phyloP scores from a whole-genome alignment of 306 rosid species.

The Lathyrus aphaca region DNA sequence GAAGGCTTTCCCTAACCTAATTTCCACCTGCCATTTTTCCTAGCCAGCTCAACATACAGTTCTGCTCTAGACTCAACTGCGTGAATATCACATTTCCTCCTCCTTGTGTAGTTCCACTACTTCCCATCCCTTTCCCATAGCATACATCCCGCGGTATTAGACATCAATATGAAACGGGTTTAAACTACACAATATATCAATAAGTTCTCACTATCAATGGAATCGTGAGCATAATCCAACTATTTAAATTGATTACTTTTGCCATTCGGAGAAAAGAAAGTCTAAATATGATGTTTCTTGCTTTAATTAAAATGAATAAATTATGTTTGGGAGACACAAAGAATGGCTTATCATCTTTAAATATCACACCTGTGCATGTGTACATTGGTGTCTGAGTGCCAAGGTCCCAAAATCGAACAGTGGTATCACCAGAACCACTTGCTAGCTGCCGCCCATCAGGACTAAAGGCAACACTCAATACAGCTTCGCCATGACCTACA shows the following conservation, averaged over 20 bases:
- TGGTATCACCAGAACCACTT: slow-evolving; percentile 95
- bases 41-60: neutral
- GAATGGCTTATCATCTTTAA: slow-evolving; percentile 36
- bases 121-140: neutral
- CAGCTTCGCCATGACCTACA: slow-evolving; percentile 91
- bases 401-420: slow-evolving; percentile 92
- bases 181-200: slow-evolving; percentile 19
- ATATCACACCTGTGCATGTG: slow-evolving; percentile 82
- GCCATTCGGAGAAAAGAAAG: slow-evolving; percentile 2
- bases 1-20: slow-evolving; percentile 8
- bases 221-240: neutral
- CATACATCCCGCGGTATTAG: neutral
- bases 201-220: slow-evolving; percentile 2
- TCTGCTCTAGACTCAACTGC: neutral
- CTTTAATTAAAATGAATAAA: slow-evolving; percentile 2
- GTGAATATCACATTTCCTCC: neutral
- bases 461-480: slow-evolving; percentile 83
- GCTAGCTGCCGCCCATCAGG: slow-evolving; percentile 93
- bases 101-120: slow-evolving; percentile 13
- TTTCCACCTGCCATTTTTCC: slow-evolving; percentile 6
- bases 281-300: slow-evolving; percentile 15
- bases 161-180: neutral
- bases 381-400: slow-evolving; percentile 80
- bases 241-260: slow-evolving; percentile 1
- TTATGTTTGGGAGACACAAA: slow-evolving; percentile 12